Evolutionary conservation across 148 eudicot genomes (phyloP).

Genomic region (Chenopodium formosanum): DNA sequence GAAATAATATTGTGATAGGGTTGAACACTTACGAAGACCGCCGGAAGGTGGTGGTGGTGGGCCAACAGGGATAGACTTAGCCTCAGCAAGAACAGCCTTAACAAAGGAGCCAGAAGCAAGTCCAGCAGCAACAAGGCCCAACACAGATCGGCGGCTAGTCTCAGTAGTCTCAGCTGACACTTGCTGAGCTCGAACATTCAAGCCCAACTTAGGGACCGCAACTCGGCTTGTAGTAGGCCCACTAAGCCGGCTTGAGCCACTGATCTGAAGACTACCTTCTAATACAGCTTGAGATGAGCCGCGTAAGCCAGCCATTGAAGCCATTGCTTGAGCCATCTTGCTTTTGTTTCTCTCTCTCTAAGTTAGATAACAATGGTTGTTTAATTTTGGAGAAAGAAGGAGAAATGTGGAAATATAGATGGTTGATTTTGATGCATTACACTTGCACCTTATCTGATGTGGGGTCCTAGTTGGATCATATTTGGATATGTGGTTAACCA

Average conservation of each 20-base stretch:
- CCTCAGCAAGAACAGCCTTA: constrained; percentile 76
- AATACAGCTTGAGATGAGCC: constrained; percentile 67
- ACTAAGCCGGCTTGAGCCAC: constrained; percentile 45
- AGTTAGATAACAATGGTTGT: background rate
- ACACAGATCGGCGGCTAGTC: constrained; percentile 66
- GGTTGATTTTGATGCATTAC: constrained; percentile 13
- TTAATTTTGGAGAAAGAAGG: background rate
- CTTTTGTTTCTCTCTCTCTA: background rate
- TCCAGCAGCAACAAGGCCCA: constrained; percentile 82
- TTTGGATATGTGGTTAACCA: constrained; percentile 38
- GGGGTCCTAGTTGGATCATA: constrained; percentile 30
- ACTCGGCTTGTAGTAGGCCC: constrained; percentile 38
- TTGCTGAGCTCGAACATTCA: constrained; percentile 60
- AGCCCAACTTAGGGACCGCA: constrained; percentile 31
- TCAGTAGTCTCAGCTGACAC: constrained; percentile 45
- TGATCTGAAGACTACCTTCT: constrained; percentile 72
- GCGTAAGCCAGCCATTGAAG: constrained; percentile 74
- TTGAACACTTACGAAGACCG: constrained; percentile 69
- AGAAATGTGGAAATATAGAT: constrained; percentile 31
- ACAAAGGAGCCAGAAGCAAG: constrained; percentile 61
- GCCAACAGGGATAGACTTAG: constrained; percentile 67
- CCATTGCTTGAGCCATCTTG: constrained; percentile 78
- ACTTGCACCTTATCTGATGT: constrained; percentile 33
- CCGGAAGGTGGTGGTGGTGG: constrained; percentile 96
- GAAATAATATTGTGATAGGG: too few species aligned